Conservation (phyloP, 129 eudicot genomes). For the Pseudognaphalium luteoalbum region DNA sequence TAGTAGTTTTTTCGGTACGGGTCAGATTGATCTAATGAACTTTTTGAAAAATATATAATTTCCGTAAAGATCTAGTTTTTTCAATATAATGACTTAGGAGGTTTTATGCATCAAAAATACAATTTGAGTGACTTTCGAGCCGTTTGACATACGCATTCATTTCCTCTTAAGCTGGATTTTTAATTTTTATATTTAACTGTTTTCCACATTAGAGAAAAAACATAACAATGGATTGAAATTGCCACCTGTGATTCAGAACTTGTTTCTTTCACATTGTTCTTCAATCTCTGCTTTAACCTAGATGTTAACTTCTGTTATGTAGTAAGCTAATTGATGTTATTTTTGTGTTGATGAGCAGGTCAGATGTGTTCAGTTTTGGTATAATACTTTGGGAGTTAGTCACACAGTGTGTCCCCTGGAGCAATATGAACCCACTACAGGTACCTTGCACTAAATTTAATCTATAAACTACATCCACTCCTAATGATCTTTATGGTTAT, state of each 20-base stretch:
- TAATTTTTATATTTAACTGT: background rate
- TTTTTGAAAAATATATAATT: background rate
- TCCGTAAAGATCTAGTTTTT: background rate
- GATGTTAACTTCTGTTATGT: background rate
- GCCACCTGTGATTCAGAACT: background rate
- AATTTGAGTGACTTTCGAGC: too few relatives aligned
- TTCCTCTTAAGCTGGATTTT: background rate
- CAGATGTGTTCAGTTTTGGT: constrained; percentile 93
- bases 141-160: background rate
- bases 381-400: constrained; percentile 86
- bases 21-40: background rate
- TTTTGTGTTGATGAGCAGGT: constrained; percentile 47
- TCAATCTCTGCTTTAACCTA: background rate
- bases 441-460: constrained; percentile 36
- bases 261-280: background rate
- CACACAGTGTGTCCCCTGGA: constrained; percentile 80
- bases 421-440: constrained; percentile 69
- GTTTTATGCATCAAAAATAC: background rate
- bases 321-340: background rate
- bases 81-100: background rate
- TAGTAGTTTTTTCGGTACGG: background rate
- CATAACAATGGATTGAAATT: background rate
- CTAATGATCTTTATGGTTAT: background rate
- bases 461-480: background rate
- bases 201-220: background rate